phyloP scores from a whole-genome alignment of 495 filamentous ascomycete genomes.

The Podospora pseudocomata region DNA sequence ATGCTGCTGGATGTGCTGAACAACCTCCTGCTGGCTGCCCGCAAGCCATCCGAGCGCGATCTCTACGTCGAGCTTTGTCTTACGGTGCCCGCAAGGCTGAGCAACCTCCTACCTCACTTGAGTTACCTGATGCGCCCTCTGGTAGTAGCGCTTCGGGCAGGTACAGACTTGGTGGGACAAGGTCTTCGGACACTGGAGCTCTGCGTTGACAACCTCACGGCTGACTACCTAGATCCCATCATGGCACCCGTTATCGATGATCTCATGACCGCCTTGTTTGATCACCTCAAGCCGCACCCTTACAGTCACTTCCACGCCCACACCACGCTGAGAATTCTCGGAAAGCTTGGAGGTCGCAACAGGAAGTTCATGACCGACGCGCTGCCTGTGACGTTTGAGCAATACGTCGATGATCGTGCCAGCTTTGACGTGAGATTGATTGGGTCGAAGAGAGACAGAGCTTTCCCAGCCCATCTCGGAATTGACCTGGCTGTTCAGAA shows the following conservation, averaged over 20 bases:
- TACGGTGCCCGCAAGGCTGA: conserved; percentile 90
- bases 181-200: conserved; percentile 91
- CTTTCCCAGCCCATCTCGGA: conserved; percentile 80
- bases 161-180: conserved; percentile 90
- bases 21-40: conserved; percentile 81
- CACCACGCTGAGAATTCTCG: conserved; percentile 96
- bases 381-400: conserved; percentile 71
- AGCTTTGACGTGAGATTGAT: conserved; percentile 86
- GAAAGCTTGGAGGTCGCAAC: conserved; percentile 94
- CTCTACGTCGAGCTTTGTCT: conserved; percentile 95
- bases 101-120: conserved; percentile 93
- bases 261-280: conserved; percentile 92
- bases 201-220: conserved; percentile 96
- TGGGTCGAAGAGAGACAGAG: conserved; percentile 78
- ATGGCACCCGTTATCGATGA: conserved; percentile 99
- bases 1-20: conserved; percentile 97
- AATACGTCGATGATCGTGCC: conserved; percentile 78
- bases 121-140: conserved; percentile 96
- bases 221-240: conserved; percentile 96
- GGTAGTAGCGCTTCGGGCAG: conserved; percentile 86
- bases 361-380: conserved; percentile 90
- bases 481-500: conserved; percentile 86
- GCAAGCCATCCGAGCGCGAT: conserved; percentile 86
- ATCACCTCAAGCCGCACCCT: conserved; percentile 84
- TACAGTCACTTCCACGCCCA: conserved; percentile 97